Evolutionary conservation across 345 rosid species (phyloP).

Genomic region (Anacardium occidentale): DNA sequence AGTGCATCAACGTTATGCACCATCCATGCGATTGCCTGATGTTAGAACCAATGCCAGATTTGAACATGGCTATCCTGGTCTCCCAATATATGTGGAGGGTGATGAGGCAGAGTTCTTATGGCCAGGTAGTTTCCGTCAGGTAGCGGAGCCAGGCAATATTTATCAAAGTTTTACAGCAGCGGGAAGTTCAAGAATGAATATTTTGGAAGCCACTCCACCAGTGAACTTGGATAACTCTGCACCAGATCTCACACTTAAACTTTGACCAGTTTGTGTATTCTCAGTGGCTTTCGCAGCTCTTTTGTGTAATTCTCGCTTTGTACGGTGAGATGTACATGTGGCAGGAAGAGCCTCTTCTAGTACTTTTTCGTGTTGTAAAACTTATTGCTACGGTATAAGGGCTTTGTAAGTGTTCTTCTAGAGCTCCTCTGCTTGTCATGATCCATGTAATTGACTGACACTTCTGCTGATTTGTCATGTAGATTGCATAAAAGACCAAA

Average conservation of each 20-base stretch:
- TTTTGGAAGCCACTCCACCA: constrained; percentile 32
- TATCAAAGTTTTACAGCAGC: constrained; percentile 31
- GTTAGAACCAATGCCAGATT: constrained; percentile 47
- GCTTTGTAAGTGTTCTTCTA: background rate
- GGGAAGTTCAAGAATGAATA: constrained; percentile 37
- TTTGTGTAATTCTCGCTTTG: constrained; percentile 13
- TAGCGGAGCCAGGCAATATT: constrained; percentile 24
- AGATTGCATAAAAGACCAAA: too few species aligned
- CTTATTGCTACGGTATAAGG: background rate
- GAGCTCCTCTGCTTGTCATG: too few species aligned
- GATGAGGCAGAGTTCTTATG: constrained; percentile 61
- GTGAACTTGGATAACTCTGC: constrained; percentile 39
- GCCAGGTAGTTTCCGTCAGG: constrained; percentile 75
- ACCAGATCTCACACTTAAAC: constrained; percentile 71
- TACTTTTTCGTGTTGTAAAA: background rate
- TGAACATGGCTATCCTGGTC: constrained; percentile 45
- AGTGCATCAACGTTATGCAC: constrained; percentile 32
- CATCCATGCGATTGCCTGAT: constrained; percentile 40
- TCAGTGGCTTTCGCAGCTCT: constrained; percentile 17
- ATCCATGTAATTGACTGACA: too few species aligned
- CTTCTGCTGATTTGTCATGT: too few species aligned
- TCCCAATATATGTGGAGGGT: constrained; percentile 52
- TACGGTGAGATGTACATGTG: constrained; percentile 18
- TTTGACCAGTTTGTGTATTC: constrained; percentile 29
- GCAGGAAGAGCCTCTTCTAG: background rate